phyloP scores from a whole-genome alignment of 2,329 filamentous ascomycete genomes.

The Fusarium chuoi region DNA sequence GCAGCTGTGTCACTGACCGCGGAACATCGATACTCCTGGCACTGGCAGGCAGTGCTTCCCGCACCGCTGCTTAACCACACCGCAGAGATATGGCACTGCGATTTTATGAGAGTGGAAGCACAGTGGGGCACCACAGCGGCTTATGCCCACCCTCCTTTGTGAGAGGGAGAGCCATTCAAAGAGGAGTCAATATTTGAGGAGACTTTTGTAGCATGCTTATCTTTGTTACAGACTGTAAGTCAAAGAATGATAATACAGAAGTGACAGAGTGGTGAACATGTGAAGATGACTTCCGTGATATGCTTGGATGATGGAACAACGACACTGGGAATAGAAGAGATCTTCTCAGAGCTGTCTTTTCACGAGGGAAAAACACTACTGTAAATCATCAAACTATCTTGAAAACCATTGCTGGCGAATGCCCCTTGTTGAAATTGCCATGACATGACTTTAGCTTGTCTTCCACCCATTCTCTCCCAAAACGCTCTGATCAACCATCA shows the following conservation, averaged over 20 bases:
- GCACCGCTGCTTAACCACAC: no score
- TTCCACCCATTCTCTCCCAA: rapidly evolving
- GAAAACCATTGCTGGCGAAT: rapidly evolving
- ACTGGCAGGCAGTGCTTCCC: not conserved
- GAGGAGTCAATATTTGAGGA: rapidly evolving
- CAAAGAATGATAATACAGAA: rapidly evolving
- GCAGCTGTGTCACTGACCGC: not conserved
- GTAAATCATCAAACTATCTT: not conserved
- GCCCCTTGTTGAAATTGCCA: rapidly evolving
- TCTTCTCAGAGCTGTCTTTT: no score
- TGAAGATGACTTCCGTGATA: not conserved
- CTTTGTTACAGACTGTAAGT: not conserved
- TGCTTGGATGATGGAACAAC: not conserved
- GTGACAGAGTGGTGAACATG: rapidly evolving
- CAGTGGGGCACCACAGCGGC: not conserved
- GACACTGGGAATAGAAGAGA: not conserved
- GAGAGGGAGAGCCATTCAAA: rapidly evolving
- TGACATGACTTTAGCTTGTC: rapidly evolving
- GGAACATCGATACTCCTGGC: not conserved
- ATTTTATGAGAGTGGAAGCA: no score
- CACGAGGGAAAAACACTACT: no score
- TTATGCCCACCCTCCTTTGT: not conserved
- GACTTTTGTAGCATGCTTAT: not conserved
- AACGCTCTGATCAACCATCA: rapidly evolving
- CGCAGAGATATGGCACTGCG: not conserved